Conservation (phyloP, 164 flowering plant species). For the Piper betle region DNA sequence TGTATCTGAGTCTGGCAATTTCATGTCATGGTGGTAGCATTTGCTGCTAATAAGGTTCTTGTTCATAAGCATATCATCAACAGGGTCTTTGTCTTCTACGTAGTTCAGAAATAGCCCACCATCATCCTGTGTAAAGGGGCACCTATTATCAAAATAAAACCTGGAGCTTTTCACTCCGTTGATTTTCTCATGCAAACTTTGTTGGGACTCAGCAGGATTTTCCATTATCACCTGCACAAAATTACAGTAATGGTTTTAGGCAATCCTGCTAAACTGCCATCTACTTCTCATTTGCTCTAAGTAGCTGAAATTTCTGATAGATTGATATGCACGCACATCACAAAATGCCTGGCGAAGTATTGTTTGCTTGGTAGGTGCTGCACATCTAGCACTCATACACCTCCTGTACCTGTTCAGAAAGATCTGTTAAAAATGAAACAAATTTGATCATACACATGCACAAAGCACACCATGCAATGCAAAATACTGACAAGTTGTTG, state of each 20-base stretch:
- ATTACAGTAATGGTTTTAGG: not conserved
- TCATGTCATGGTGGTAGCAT: conserved; percentile 38
- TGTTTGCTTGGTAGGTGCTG: conserved; percentile 12
- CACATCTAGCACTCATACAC: conserved; percentile 10
- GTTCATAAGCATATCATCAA: not conserved
- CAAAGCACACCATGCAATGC: not conserved
- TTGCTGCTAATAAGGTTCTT: conserved; percentile 8
- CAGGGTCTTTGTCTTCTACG: not conserved
- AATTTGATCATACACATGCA: not conserved
- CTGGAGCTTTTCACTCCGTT: conserved; percentile 1
- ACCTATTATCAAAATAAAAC: not conserved
- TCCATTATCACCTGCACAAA: conserved; percentile 31
- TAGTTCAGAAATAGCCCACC: not conserved
- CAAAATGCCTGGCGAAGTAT: conserved; percentile 5
- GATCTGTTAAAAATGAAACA: conserved; percentile 3
- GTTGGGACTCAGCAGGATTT: conserved; percentile 25
- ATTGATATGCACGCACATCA: conserved; percentile 12
- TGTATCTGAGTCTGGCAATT: conserved; percentile 34
- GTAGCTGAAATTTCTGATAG: not conserved
- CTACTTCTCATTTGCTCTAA: not conserved
- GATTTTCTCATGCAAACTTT: conserved; percentile 6
- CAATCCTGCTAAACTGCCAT: too few relatives aligned
- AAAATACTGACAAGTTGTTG: conserved; percentile 17
- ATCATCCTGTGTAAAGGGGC: not conserved
- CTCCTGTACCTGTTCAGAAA: conserved; percentile 15